Base-by-base conservation (phyloP, 805 yeast genomes). In the Alloascoidea africana region DNA sequence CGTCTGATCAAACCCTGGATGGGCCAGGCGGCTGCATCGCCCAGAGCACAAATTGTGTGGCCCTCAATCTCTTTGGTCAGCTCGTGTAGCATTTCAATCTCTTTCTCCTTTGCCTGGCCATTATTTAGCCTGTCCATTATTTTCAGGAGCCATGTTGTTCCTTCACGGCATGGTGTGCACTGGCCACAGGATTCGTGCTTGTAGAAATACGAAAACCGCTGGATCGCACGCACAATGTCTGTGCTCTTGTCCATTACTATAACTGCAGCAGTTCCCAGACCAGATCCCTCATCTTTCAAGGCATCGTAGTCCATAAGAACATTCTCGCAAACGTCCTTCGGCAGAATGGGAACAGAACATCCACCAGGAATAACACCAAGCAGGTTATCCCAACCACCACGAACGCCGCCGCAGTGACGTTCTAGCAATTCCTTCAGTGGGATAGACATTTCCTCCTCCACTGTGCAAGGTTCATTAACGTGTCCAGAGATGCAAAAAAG, bases 11-110 rank as follows among this genome's bases (percentile, higher is more conserved):
- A 70, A 41, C 94, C 94, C 62, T 84, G 94, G 44, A 84, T 70
- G 34, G 94, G 94, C 94, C 94, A 83, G 18, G 91, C 86, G 41
- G 93, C 85, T 19, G 94, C 94, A 54, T 83, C 94, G 42, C 94
- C 94, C 53, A 83, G 67, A 19, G 93, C 94, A 64, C 94, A 83
- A 52, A 83, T 83, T 38, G 94, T 82, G 61, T 84, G 94, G 36
- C 93, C 94, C 61, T 84, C 94, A 48, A 83, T 74, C 56, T 82
- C 85, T 63, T 82, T 80, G 42, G 87, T 76, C 50, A 84, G 72
- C 62, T 84, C 94, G 50, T 71, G 68, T 41, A 85, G 74, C 82
- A 73, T 74, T 53, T 84, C 94, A 50, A 84, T 84, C 59, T 84
- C 94, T 46, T 72, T 72, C 52, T 70, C 76, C 42, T 70, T 67